Percentiles rank a stretch among this genome's conserved stretches.
Evolutionary conservation across 495 filamentous ascomycete genomes (phyloP).

Genomic region (Lepraria neglecta): DNA sequence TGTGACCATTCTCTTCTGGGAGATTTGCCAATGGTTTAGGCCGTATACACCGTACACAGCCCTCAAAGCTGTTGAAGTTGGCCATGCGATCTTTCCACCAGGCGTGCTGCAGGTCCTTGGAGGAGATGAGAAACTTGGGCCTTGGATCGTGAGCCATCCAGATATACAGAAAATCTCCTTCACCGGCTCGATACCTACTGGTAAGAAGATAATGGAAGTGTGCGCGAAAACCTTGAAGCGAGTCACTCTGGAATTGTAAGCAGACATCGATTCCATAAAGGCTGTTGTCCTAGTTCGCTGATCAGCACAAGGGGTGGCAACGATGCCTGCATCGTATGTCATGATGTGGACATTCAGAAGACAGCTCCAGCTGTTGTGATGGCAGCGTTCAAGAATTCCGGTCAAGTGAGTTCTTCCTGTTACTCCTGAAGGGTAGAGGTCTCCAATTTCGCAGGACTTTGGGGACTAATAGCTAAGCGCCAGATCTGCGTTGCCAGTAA

Average conservation of each 20-base stretch:
- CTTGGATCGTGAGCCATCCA: conserved; percentile 35
- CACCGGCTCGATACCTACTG: conserved; percentile 59
- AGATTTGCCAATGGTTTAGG: background rate
- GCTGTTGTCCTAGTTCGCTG: background rate
- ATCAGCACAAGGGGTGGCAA: conserved; percentile 50
- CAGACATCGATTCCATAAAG: background rate
- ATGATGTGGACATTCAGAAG: conserved; percentile 58
- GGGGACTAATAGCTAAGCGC: too few species aligned
- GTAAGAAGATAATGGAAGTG: conserved; percentile 56
- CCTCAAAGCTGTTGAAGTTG: conserved; percentile 58
- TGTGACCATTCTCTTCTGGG: too few species aligned
- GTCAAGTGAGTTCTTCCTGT: conserved; percentile 38
- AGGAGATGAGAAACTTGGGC: conserved; percentile 59
- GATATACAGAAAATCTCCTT: conserved; percentile 64
- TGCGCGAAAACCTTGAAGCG: conserved; percentile 58
- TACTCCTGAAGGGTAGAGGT: too few species aligned
- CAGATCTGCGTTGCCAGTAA: conserved; percentile 57
- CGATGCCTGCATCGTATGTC: conserved; percentile 58
- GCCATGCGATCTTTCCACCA: conserved; percentile 53
- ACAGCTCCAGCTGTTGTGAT: conserved; percentile 50
- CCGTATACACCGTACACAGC: conserved; percentile 63
- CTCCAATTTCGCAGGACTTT: background rate
- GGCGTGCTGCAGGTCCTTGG: conserved; percentile 65
- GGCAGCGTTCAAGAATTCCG: conserved; percentile 54
- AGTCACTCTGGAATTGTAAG: conserved; percentile 47